Conservation (phyloP, 2,329 filamentous ascomycete genomes). For the Ophiocordyceps australis region DNA sequence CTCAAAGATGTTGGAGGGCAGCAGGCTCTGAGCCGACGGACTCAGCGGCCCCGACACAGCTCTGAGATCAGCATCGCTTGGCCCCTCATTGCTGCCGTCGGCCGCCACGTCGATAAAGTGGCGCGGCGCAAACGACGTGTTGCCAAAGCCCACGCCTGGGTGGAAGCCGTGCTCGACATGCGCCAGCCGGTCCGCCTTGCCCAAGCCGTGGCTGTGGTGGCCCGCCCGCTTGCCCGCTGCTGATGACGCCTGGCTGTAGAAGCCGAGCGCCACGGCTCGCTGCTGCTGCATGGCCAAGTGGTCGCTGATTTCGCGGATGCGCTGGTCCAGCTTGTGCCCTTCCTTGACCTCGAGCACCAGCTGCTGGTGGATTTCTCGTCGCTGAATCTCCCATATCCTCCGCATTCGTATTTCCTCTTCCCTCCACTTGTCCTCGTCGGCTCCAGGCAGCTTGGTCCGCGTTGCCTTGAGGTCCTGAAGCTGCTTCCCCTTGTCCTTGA, state of each 20-base stretch:
- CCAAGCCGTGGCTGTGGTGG: conserved; percentile 26
- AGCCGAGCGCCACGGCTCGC: conserved; percentile 19
- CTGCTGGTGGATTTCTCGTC: conserved; percentile 32
- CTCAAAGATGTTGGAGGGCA: conserved; percentile 51
- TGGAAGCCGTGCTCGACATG: conserved; percentile 23
- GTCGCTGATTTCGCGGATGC: conserved; percentile 25
- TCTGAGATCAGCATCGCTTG: conserved; percentile 45
- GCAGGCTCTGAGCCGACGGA: conserved; percentile 53
- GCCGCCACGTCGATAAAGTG: conserved; percentile 31
- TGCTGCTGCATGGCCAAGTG: conserved; percentile 25
- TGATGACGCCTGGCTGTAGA: conserved; percentile 26
- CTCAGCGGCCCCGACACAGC: conserved; percentile 53
- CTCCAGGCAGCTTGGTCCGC: conserved; percentile 42
- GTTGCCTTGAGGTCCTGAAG: conserved; percentile 60
- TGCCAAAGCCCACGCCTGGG: conserved; percentile 33
- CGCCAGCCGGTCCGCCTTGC: conserved; percentile 19
- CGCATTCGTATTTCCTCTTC: conserved; percentile 31
- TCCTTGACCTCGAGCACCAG: conserved; percentile 28
- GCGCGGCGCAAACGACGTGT: conserved; percentile 30
- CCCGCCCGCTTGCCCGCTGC: conserved; percentile 31
- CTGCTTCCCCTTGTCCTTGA: conserved; percentile 47
- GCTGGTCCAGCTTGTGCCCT: conserved; percentile 23
- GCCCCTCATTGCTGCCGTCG: conserved; percentile 17
- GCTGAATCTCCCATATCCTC: conserved; percentile 34
- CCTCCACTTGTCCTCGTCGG: conserved; percentile 38